Evolutionary conservation across 495 filamentous ascomycete genomes (phyloP).

Genomic region (Daldinia loculata): DNA sequence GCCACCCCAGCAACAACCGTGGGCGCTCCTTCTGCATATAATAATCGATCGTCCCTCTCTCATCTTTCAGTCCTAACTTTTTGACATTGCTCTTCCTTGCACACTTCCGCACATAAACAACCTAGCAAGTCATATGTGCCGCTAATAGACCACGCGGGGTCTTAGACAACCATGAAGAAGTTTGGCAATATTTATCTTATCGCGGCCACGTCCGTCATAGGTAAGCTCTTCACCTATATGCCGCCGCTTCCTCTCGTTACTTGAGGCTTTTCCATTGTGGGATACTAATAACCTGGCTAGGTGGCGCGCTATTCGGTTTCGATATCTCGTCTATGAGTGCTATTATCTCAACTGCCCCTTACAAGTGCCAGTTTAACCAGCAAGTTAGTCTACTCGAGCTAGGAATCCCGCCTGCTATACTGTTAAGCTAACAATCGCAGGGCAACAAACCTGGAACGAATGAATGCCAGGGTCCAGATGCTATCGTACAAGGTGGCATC

Average conservation of each 20-base stretch:
- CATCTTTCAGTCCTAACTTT: conserved; percentile 4
- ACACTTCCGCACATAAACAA: conserved; percentile 12
- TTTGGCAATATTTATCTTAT: conserved; percentile 79
- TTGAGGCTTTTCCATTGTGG: not conserved
- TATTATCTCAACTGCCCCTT: conserved; percentile 69
- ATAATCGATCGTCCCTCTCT: conserved; percentile 33
- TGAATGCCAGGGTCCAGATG: conserved; percentile 58
- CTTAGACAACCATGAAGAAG: conserved; percentile 51
- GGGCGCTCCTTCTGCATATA: conserved; percentile 30
- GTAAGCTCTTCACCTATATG: conserved; percentile 37
- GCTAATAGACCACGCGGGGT: conserved; percentile 43
- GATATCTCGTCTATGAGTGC: conserved; percentile 86
- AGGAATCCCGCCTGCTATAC: conserved; percentile 14
- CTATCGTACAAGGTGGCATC: conserved; percentile 65
- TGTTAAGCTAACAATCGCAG: conserved; percentile 24
- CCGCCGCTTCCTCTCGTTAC: conserved; percentile 4
- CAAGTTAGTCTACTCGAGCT: conserved; percentile 43
- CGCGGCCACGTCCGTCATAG: conserved; percentile 75
- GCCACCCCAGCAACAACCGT: conserved; percentile 2
- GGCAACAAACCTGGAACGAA: conserved; percentile 47
- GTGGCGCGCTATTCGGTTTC: conserved; percentile 83
- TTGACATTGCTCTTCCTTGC: conserved; percentile 8
- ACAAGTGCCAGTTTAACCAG: conserved; percentile 72
- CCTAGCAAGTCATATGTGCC: conserved; percentile 17
- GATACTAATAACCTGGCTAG: conserved; percentile 49